Conservation (phyloP, 106 monocot species). For the Allium cepa region DNA sequence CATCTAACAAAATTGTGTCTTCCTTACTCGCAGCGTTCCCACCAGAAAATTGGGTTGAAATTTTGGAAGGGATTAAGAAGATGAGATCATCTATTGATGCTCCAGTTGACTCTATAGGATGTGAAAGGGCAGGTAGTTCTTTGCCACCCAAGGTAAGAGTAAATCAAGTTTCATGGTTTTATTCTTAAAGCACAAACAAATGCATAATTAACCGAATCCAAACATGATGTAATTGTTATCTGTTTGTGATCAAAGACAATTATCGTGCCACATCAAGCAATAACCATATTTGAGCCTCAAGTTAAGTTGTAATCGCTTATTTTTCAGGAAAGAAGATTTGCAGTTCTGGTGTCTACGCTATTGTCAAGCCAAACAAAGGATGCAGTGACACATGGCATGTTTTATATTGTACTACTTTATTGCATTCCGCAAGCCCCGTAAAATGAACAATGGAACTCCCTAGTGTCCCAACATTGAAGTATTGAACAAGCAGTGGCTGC, state of each 20-base stretch:
- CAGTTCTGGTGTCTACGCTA: conserved; percentile 73
- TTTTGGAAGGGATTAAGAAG: conserved; percentile 71
- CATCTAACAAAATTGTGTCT: not conserved
- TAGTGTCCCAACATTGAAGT: too few relatives aligned
- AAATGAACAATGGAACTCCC: not conserved
- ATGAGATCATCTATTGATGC: conserved; percentile 87
- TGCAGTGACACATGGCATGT: conserved; percentile 88
- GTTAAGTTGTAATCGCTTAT: not conserved
- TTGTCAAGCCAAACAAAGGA: conserved; percentile 95
- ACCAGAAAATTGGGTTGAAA: conserved; percentile 66
- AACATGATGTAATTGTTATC: too few relatives aligned
- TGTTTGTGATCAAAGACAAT: too few relatives aligned
- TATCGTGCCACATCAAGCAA: too few relatives aligned
- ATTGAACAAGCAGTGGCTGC: not conserved
- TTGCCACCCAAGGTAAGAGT: conserved; percentile 79
- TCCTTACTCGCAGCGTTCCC: conserved; percentile 18
- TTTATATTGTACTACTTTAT: not conserved
- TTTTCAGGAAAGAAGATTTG: conserved; percentile 77
- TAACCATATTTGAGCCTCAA: too few relatives aligned
- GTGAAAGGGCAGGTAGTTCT: conserved; percentile 76
- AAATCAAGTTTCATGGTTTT: not conserved
- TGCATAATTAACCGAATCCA: too few relatives aligned
- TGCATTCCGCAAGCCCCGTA: too few relatives aligned
- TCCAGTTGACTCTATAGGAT: conserved; percentile 89
- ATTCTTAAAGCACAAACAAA: too few relatives aligned